Evolutionary conservation across 2,329 filamentous ascomycete species (phyloP), one percentile per base, ranked within the genome.

Genomic region (Phyllosticta citriasiana): DNA sequence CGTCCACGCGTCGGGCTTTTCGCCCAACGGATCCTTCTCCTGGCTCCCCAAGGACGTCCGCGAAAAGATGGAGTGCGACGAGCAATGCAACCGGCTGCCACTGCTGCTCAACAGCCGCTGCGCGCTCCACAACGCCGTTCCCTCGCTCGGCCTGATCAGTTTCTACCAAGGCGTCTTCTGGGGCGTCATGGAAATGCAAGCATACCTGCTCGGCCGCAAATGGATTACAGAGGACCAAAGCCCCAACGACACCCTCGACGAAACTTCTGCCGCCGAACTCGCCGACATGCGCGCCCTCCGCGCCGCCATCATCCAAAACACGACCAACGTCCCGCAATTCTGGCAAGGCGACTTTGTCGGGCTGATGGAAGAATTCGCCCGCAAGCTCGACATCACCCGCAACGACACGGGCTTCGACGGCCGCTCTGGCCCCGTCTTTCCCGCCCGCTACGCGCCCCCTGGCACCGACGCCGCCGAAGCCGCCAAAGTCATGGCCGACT

Each of bases 101-200:
- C 71, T 89, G 1, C 82, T 87, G 0, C 77, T 94, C 0, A 84
- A 87, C 24, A 85, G 88, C 56, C 85, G 87, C 57, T 30, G 54
- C 54, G 27, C 27, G 16, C 27, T 25, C n/a, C 86, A 89, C 65
- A 83, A 82, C 1, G 86, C 85, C 0, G 72, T 91, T 0, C 81
- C 86, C 0, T 82, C 82, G 5, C 74, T 94, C 0, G 89, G 88
- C 0, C 92, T 94, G 67, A 86, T 94, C 1, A 90, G 90, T 0
- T 91, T 91, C 73, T 95, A 95, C 69, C 82, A 90, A 63, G 88
- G 88, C 0, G 89, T 89, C 0, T 94, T 90, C 71, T 95, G 90
- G 90, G 88, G 88, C 0, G 85, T 91, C 0, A 91, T 93, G 81
- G 89, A 94, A 71, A 89, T 91, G 87, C 90, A 95, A 73, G 86